Evolutionary conservation across 1,139 yeast species (phyloP).

Genomic region (Pichia sp.): DNA sequence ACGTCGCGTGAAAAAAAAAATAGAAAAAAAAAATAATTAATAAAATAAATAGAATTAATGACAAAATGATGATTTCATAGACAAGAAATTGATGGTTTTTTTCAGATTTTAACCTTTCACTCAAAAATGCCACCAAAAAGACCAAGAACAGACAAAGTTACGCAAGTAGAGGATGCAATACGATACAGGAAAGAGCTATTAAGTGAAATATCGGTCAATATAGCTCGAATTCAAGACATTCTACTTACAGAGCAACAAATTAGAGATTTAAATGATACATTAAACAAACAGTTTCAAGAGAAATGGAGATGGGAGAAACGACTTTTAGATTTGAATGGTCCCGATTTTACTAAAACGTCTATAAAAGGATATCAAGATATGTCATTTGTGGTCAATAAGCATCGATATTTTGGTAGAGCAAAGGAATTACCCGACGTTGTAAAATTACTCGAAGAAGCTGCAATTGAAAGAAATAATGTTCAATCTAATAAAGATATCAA

Average conservation of each 20-base stretch:
- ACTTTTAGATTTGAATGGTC: constrained; percentile 63
- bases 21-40: constrained; percentile 6
- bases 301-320: constrained; percentile 74
- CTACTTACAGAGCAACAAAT: constrained; percentile 54
- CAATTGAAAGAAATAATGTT: constrained; percentile 23
- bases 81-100: not conserved
- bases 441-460: constrained; percentile 39
- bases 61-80: not conserved
- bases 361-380: constrained; percentile 6
- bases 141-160: constrained; percentile 29
- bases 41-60: not conserved
- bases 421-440: constrained; percentile 72
- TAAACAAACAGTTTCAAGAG: constrained; percentile 64
- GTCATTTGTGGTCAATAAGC: constrained; percentile 39
- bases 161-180: constrained; percentile 61
- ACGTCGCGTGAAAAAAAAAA: not conserved
- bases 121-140: constrained; percentile 2
- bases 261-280: constrained; percentile 68
- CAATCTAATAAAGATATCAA: not conserved
- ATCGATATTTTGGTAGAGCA: constrained; percentile 79
- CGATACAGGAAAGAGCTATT: constrained; percentile 64
- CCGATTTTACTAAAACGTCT: constrained; percentile 32
- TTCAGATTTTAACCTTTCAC: not conserved
- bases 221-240: constrained; percentile 60
- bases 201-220: constrained; percentile 53